Evolutionary conservation across 1,284 basidiomycete genomes (phyloP), one percentile per base, ranked within the genome.

Genomic region (Leccinum fuscescens): DNA sequence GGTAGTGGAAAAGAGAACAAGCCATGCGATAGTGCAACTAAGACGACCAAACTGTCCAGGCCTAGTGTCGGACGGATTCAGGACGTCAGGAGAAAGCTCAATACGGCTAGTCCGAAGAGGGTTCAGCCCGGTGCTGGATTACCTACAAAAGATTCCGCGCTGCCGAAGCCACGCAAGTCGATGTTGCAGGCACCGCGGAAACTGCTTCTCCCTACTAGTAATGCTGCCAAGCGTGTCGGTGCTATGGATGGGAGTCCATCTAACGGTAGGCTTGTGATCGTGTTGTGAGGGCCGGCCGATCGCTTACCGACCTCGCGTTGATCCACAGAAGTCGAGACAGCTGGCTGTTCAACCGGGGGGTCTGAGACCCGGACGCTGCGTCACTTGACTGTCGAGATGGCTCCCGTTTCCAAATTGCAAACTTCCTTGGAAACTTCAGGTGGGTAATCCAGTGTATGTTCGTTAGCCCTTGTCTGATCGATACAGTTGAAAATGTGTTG

Each of bases 1-100:
- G 31, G 52, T 46, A 55, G 39, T 55, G 58, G 46, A 31, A 70
- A 72, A 49, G 71, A 72, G 54, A 72, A 70, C 37, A 56, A 51
- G 20, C 1, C 56, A 53, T 53, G 42, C 50, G 51, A 54, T 6
- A 33, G 57, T 44, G 49, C 54, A 51, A 61, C 53, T 12, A 57
- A 15, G 49, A 68, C 39, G 50, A n/a, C 29, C 53, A 31, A 58
- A 4, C 11, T 20, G 27, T 33, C 17, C 51, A 54, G 39, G 46
- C 57, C 56, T 44, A 52, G 55, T 54, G 54, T 56, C 59, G 65
- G 57, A 55, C 52, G 53, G 2, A 31, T 35, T n/a, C 15, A 6
- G 58, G 50, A 54, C 42, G 51, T 59, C 53, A 14, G 39, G 2
- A 55, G 54, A 20, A 57, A 61, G 53, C 22, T 31, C 11, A 24